phyloP scores from a whole-genome alignment of 139 green algal species.

The Chlamydomonas sp. region DNA sequence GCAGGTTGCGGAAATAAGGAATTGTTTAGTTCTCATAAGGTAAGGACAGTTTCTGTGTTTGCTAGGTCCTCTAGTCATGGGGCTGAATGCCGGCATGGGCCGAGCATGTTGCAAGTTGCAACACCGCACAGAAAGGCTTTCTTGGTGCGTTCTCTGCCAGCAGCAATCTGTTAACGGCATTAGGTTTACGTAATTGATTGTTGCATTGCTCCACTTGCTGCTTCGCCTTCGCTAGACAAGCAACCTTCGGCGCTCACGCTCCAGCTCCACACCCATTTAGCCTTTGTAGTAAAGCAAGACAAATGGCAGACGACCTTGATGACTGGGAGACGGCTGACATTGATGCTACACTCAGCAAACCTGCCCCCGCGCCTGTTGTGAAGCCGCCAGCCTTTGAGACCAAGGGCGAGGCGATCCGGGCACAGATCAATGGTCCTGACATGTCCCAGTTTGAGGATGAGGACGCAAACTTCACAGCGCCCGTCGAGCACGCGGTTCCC shows the following conservation, averaged over 20 bases:
- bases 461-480: slow-evolving; percentile 40
- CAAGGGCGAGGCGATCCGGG: slow-evolving; percentile 45
- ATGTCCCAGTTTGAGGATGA: slow-evolving; percentile 67
- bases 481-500: slow-evolving; percentile 28
- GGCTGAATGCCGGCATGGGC: too few relatives aligned
- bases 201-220: too few relatives aligned
- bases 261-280: neutral
- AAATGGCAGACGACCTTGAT: slow-evolving; percentile 49
- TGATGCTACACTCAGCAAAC: slow-evolving; percentile 8
- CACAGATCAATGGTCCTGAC: slow-evolving; percentile 32
- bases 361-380: neutral
- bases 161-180: too few relatives aligned
- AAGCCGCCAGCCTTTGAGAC: slow-evolving; percentile 37
- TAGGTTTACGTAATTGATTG: too few relatives aligned
- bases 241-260: neutral
- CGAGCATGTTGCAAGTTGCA: too few relatives aligned
- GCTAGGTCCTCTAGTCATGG: too few relatives aligned
- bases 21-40: too few relatives aligned
- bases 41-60: too few relatives aligned
- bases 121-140: too few relatives aligned
- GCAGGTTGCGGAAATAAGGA: too few relatives aligned
- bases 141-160: too few relatives aligned
- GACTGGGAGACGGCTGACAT: slow-evolving; percentile 62
- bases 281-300: neutral
- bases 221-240: neutral